Base-by-base conservation (phyloP, 106 monocot genomes). In the Dioscorea dumetorum region DNA sequence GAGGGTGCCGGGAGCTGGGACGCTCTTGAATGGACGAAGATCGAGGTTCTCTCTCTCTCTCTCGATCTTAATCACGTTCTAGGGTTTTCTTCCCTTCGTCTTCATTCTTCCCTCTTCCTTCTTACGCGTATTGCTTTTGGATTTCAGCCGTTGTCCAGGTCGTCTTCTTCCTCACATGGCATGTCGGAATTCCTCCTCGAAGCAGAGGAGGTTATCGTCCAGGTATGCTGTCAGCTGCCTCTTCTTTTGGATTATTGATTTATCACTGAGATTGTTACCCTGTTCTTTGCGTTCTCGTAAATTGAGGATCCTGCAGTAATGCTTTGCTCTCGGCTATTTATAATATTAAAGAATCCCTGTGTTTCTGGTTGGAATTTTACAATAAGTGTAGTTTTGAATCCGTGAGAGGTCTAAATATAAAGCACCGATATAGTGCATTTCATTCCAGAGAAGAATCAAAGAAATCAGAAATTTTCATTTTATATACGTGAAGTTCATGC, bases 1-100 rank as follows among this genome's bases (percentile, higher is more conserved):
- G 88, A 88, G 11, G 85, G 80, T 60, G 78, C 77, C 60, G 83
- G 71, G 12, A 82, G 74, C 53, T 93, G 89, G 88, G 81, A 93
- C 61, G 78, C 75, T 76, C 80, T 93, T 58, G 93, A 93, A 57
- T 88, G 88, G 88, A 93, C 86, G 72, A 83, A 93, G 56, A 62
- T 77, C 64, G 83, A 83, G 66, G 93, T 86, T 50, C 1, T 16
- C 33, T 56, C 15, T 20, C 58, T 17, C 61, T 8, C 31, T 50
- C 33, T 62, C 60, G 50, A 51, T 31, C 69, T 11, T 22, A 5
- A 57, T n/a, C 48, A 16, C 22, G 13, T 33, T 50, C 1, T 24
- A 7, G 50, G 48, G 19, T 4, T 20, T 50, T 32, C 22, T 31
- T 60, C 17, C 32, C 31, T 58, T 51, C 33, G 33, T 57, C 51